Base-by-base conservation (phyloP, 495 filamentous ascomycete genomes). In the Xanthoparmelia taractica region DNA sequence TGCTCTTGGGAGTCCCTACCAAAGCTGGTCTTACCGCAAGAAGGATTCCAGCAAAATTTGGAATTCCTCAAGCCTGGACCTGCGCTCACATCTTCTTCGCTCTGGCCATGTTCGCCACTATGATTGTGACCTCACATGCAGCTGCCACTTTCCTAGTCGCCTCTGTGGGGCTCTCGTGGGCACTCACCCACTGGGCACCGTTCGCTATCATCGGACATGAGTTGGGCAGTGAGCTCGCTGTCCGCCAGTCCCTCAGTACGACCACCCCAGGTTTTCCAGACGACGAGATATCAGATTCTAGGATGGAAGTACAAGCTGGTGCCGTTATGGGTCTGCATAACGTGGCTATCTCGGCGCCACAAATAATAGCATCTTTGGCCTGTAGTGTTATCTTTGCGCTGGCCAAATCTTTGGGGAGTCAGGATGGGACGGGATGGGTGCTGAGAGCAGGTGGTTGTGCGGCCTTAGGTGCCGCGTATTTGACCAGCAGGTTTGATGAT, bases 1-100 rank as follows among this genome's bases (percentile, higher is more conserved):
- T 81, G 62, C 67, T 91, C 43, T 79, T 92, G 60, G 78, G 78
- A 89, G 41, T 81, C 79, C 48, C 77, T 72, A 38, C 63, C 88
- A 63, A 85, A 81, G 34, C 33, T 43, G 61, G 80, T 81, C 34
- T 89, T 40, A 80, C 79, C 38, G 76, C 74, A 31, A 65, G 87
- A 61, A 85, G 80, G 17, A 2, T 41, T 25, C 8, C 61, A 79
- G 80, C 71, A 73, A 79, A 66, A 87, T 84, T 70, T 87, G 87
- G 27, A 79, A 87, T 92, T 18, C 78, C 88, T 15, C 87, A 82
- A 33, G 81, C 84, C 11, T 92, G 89, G 89, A 80, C 82, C 36
- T 74, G 75, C 43, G 85, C 81, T 17, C 85, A 88, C 68, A 67
- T 86, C 45, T 76, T 87, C 41, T 92, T 91, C 70, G 83, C 85